phyloP scores from a whole-genome alignment of 352 stramenopile species.

The Globisporangium yorkense region DNA sequence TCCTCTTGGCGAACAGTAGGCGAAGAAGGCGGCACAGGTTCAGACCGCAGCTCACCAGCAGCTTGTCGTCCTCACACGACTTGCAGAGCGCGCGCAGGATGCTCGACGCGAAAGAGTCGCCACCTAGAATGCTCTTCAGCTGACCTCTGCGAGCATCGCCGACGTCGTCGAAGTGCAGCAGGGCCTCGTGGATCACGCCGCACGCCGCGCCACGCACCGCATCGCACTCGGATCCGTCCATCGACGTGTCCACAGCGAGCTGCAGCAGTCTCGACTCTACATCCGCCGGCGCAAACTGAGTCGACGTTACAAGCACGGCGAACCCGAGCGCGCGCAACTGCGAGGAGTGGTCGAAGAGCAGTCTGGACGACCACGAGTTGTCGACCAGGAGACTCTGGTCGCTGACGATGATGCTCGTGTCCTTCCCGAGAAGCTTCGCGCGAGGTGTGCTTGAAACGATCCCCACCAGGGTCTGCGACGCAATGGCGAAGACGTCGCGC shows the following conservation, averaged over 20 bases:
- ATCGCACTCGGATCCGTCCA: conserved; percentile 46
- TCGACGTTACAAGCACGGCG: conserved; percentile 11
- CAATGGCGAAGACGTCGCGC: conserved; percentile 29
- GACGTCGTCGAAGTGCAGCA: conserved; percentile 19
- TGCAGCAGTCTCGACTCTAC: conserved; percentile 20
- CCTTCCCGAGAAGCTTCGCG: conserved; percentile 14
- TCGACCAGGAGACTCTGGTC: conserved; percentile 32
- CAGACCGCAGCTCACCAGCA: conserved; percentile 18
- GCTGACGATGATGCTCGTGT: conserved; percentile 22
- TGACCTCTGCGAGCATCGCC: conserved; percentile 11
- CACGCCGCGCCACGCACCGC: conserved; percentile 43
- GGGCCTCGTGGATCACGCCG: conserved; percentile 18
- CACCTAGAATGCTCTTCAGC: conserved; percentile 17
- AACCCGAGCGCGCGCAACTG: conserved; percentile 44
- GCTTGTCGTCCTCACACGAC: conserved; percentile 22
- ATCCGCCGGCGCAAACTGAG: not conserved
- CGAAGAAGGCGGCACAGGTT: conserved; percentile 28
- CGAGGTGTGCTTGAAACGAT: conserved; percentile 23
- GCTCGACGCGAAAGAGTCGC: conserved; percentile 14
- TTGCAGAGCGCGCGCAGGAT: conserved; percentile 17
- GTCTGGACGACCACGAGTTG: conserved; percentile 40
- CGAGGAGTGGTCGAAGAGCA: conserved; percentile 58
- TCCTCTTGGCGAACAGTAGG: conserved; percentile 19
- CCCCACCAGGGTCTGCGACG: conserved; percentile 30
- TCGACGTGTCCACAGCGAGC: conserved; percentile 40